phyloP scores from a whole-genome alignment of 2,329 filamentous ascomycete species.

The Calonectria pteridis region DNA sequence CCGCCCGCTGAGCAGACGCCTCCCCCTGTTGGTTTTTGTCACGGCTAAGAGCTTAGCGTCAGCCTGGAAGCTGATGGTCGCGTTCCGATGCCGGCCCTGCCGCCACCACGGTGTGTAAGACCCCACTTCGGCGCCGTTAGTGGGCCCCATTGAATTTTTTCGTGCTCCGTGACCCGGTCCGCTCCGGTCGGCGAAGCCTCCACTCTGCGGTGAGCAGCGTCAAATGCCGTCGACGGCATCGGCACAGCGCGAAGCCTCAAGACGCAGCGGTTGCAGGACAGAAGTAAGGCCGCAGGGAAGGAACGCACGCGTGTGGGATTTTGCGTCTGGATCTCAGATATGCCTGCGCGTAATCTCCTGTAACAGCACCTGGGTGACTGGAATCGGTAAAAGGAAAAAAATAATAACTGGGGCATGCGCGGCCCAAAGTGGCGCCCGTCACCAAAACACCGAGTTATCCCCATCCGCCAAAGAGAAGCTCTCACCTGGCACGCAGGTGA shows the following conservation, averaged over 20 bases:
- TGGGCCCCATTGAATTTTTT: slow-evolving; percentile 19
- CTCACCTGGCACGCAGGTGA: not conserved
- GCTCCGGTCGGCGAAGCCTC: slow-evolving; percentile 2
- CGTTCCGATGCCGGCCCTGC: slow-evolving; percentile 39
- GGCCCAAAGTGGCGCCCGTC: slow-evolving; percentile 25
- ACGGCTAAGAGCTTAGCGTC: slow-evolving; percentile 15
- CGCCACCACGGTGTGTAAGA: not conserved
- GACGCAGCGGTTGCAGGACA: not conserved
- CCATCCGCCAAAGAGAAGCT: slow-evolving; percentile 25
- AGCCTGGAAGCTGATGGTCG: slow-evolving; percentile 27
- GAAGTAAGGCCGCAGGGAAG: not conserved
- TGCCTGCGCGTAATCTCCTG: slow-evolving; percentile 17
- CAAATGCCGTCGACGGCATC: not conserved
- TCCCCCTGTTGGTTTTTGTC: not conserved
- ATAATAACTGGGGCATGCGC: slow-evolving; percentile 27
- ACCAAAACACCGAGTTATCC: slow-evolving; percentile 43
- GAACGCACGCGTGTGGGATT: slow-evolving; percentile 11
- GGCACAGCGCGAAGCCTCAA: not conserved
- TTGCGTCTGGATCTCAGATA: slow-evolving; percentile 27
- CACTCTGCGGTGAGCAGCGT: not conserved
- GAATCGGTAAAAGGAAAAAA: slow-evolving; percentile 23
- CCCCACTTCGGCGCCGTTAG: slow-evolving; percentile 40
- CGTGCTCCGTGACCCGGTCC: slow-evolving; percentile 21
- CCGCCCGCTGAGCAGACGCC: slow-evolving; percentile 33
- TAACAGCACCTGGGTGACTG: slow-evolving; percentile 9